Base-by-base conservation (phyloP, 1,139 yeast species). In the Candida pseudoviswanathii region DNA sequence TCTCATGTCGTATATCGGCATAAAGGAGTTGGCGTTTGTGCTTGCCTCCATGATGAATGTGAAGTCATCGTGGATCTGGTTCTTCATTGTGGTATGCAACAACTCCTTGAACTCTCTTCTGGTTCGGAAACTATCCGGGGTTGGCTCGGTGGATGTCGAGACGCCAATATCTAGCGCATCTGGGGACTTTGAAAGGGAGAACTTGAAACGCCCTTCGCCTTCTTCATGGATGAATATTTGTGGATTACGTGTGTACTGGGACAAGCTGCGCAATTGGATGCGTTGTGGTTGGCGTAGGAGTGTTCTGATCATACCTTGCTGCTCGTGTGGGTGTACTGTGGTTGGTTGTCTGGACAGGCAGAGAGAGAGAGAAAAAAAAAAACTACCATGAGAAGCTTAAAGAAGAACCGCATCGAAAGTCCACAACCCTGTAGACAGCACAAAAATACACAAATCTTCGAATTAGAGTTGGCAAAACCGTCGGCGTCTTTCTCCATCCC, bases 1-100 rank as follows among this genome's bases (percentile, higher is more conserved):
- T 52, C 95, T 73, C 54, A 85, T 75, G 61, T 89, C 96, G 58
- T 82, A 86, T 41, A 89, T 78, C 5, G 91, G 89, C 86, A 86
- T 84, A 65, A 67, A 84, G 0, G 79, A 68, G 40, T 73, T 88
- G 24, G 80, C 78, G 59, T 80, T 85, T 34, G 81, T 78, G 4
- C 82, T 76, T 1, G 91, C 89, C 52, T 86, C 85, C 60, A 85
- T 70, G 27, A 76, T 70, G 63, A 82, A 86, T 3, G 84, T 63
- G 48, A 83, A 81, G 63, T 86, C 91, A 10, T 79, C 54, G 33
- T 68, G 64, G 9, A 74, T 59, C 22, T 59, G 58, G 5, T 59
- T 52, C 4, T 58, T 58, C 5, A 76, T 61, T 16, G 59, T 58
- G 2, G 58, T 44, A 38, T 76, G 69, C 25, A 75, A 64, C 27